Conservation (phyloP, 306 rosid genomes). For the Luffa acutangula region DNA sequence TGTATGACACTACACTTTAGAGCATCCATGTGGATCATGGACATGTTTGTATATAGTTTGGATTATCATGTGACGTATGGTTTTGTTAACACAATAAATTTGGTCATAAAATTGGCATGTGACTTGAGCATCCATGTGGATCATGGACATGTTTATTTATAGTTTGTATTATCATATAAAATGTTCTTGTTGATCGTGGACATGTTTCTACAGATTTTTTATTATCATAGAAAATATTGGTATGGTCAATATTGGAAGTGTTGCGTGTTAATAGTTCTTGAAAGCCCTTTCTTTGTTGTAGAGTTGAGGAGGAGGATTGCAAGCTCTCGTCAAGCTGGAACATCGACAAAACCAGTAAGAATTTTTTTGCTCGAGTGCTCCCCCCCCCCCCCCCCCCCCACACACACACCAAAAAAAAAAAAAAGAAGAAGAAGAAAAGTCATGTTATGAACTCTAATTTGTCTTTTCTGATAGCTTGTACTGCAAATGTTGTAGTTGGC, state of each 20-base stretch:
- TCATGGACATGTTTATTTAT: background rate
- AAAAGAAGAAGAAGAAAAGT: no score
- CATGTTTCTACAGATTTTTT: background rate
- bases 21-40: background rate
- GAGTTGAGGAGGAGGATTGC: slow-evolving; percentile 61
- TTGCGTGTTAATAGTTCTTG: slow-evolving; percentile 5
- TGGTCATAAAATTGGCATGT: background rate
- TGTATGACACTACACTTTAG: background rate
- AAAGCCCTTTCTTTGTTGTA: slow-evolving; percentile 23
- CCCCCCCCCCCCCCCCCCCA: no score
- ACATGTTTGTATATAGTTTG: background rate
- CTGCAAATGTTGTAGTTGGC: slow-evolving; percentile 40
- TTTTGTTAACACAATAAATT: background rate
- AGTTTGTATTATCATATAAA: background rate
- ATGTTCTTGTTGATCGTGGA: background rate
- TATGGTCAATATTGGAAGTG: background rate
- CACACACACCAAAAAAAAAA: no score
- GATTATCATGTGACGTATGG: background rate
- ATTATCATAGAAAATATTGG: background rate
- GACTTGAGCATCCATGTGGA: background rate
- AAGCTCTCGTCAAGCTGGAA: slow-evolving; percentile 38
- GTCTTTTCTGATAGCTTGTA: slow-evolving; percentile 4
- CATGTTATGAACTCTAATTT: no score
- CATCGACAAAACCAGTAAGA: slow-evolving; percentile 48
- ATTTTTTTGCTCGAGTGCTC: background rate